These are phyloP conservation scores for Emericellopsis atlantica DNA, from an alignment of 2,329 filamentous ascomycete genomes.

Conservation along the genomic window DNA sequence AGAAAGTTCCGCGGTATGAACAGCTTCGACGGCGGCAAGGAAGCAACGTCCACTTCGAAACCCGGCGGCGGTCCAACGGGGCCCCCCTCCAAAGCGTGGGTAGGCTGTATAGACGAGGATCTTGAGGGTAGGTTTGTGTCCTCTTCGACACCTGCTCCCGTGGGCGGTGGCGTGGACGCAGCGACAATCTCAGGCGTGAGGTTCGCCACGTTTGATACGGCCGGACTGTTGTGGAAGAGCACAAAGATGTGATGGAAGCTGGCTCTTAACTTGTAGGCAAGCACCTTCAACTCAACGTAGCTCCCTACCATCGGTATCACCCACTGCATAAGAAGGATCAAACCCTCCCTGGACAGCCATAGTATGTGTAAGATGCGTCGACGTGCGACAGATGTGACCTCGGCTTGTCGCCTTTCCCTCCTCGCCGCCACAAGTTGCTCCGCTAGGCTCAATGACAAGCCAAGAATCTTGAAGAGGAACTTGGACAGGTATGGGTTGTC, in stretches of 20 bases:
- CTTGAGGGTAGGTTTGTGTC: conserved; percentile 26
- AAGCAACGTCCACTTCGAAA: conserved; percentile 27
- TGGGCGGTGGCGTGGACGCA: conserved; percentile 19
- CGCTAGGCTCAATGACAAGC: conserved; percentile 78
- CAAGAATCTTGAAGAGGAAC: conserved; percentile 83
- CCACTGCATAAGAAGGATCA: conserved; percentile 77
- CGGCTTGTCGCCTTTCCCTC: conserved; percentile 55
- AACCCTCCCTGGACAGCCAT: conserved; percentile 86
- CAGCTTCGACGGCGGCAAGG: conserved; percentile 56
- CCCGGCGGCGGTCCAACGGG: conserved; percentile 45
- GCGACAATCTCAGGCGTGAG: conserved; percentile 32
- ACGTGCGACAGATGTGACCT: conserved; percentile 66
- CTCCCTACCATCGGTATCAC: conserved; percentile 73
- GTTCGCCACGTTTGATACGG: conserved; percentile 50
- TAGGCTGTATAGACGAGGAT: conserved; percentile 32
- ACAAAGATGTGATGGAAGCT: conserved; percentile 97
- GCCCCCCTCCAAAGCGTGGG: conserved; percentile 41
- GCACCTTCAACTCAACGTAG: conserved; percentile 73
- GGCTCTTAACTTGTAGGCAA: conserved; percentile 82
- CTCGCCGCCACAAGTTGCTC: conserved; percentile 72
- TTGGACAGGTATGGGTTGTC: conserved; percentile 69
- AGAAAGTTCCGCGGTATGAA: conserved; percentile 72
- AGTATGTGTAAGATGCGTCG: conserved; percentile 81
- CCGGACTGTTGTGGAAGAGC: conserved; percentile 84
- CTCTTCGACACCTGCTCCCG: conserved; percentile 35